Base-by-base conservation (phyloP, 1,139 yeast species). In the Geotrichum citri-aurantii region DNA sequence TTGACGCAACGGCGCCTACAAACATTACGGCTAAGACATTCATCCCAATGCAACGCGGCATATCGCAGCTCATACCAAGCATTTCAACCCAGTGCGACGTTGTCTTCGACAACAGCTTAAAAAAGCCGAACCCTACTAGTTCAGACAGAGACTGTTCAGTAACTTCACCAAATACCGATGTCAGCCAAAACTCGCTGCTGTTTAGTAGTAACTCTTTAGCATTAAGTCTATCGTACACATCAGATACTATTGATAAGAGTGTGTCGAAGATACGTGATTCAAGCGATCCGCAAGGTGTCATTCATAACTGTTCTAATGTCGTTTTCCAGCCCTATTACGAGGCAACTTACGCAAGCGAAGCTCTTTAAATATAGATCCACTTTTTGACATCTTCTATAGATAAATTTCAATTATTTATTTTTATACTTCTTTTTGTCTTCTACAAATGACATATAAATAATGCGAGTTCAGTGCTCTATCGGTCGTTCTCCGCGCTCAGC, bases 401-500 rank as follows among this genome's bases (percentile, higher is more conserved):
- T 31, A 5, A 31, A 31, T 31, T n/a, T 12, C n/a, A 31, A 12
- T 31, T 31, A 31, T 31, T 31, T 31, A 12, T 31, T 31, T 31
- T 31, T 3, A 3, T 31, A n/a, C 12, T 3, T 29, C n/a, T 10
- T 31, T 31, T 31, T 31, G 4, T 12, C 14, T n/a, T 31, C 37
- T 31, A 31, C 37, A 31, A 31, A 31, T 31, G 37, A 31, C 14
- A 31, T 31, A 31, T 31, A 31, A 31, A 31, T 31, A 31, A 31
- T 31, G 37, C 37, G 37, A 31, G n/a, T 31, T 31, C 37, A 31
- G n/a, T 14, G 37, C 37, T 31, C n/a, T 60, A 63, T 47, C 73
- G 65, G 40, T 68, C 71, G 54, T 71, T 71, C 52, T 71, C 75
- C 3, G 74, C 74, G 52, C 63, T 63, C 23, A 73, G 63, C 42